These are phyloP conservation scores for Chalciporus piperatus DNA, from an alignment of 768 basidiomycete genomes.

Conservation along the genomic window DNA sequence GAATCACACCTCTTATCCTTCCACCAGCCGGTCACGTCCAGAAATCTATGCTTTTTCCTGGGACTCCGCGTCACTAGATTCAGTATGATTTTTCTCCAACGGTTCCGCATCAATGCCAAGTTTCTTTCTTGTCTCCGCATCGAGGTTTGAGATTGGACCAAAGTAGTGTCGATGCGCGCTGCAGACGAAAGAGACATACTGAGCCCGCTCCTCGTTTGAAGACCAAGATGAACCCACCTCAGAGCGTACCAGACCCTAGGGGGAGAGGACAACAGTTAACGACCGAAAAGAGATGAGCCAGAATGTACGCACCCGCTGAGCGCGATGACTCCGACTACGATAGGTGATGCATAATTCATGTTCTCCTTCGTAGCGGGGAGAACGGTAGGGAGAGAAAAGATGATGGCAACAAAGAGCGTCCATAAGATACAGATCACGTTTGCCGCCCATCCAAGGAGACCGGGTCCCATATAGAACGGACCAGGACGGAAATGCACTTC, in stretches of 20 bases:
- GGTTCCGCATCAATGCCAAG: background rate
- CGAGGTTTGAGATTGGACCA: slow-evolving; percentile 53
- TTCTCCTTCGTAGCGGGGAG: slow-evolving; percentile 66
- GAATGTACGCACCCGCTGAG: slow-evolving; percentile 47
- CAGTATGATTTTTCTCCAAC: background rate
- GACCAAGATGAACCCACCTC: slow-evolving; percentile 3
- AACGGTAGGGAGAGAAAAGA: slow-evolving; percentile 71
- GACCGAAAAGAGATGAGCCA: background rate
- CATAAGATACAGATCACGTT: slow-evolving; percentile 67
- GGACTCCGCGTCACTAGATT: background rate
- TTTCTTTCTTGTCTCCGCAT: slow-evolving; percentile 5
- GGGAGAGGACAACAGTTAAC: background rate
- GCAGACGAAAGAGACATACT: slow-evolving; percentile 1
- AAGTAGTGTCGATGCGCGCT: slow-evolving; percentile 53
- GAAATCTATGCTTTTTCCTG: background rate
- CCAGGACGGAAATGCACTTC: slow-evolving; percentile 85
- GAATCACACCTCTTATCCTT: background rate
- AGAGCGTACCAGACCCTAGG: slow-evolving; percentile 50
- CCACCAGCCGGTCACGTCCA: background rate
- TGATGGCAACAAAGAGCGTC: slow-evolving; percentile 66
- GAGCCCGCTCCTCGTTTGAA: background rate
- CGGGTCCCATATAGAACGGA: slow-evolving; percentile 81
- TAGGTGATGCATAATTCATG: slow-evolving; percentile 83
- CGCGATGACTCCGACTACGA: slow-evolving; percentile 51
- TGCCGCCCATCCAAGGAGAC: slow-evolving; percentile 55